phyloP scores from a whole-genome alignment of 2,329 filamentous ascomycete species.

The Tolypocladium inflatum region DNA sequence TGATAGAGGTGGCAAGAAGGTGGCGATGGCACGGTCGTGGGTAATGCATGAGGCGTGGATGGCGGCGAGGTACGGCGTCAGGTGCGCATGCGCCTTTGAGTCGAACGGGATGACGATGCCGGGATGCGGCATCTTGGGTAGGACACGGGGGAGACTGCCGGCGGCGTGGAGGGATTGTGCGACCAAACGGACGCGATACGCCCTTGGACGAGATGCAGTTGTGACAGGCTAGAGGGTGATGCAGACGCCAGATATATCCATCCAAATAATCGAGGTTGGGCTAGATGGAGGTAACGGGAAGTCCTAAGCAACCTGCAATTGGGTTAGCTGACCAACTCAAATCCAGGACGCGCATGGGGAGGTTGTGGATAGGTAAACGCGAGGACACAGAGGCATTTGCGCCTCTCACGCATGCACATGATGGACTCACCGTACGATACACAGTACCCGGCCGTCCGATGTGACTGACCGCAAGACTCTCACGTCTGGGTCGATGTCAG shows the following conservation, averaged over 20 bases:
- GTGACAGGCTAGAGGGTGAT: too few species aligned
- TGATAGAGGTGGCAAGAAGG: slow-evolving; percentile 49
- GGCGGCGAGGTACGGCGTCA: slow-evolving; percentile 46
- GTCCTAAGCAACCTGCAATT: not conserved
- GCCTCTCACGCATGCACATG: not conserved
- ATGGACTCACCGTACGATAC: not conserved
- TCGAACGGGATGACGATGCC: slow-evolving; percentile 33
- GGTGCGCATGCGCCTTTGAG: slow-evolving; percentile 34
- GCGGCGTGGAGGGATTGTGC: not conserved
- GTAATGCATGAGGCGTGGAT: slow-evolving; percentile 52
- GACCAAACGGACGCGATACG: not conserved
- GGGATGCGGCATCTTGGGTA: slow-evolving; percentile 17
- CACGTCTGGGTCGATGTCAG: not conserved
- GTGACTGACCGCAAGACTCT: not conserved
- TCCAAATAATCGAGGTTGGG: not conserved
- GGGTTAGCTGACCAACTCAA: not conserved
- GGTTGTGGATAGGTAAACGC: not conserved
- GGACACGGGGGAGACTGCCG: not conserved
- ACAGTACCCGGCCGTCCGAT: not conserved
- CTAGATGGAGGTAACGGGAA: not conserved
- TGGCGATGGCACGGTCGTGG: slow-evolving; percentile 44
- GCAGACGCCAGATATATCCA: not conserved
- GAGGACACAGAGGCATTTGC: not conserved
- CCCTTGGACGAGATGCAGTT: not conserved
- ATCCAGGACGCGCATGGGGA: not conserved